Evolutionary conservation across 768 basidiomycete genomes (phyloP), one percentile per base, ranked within the genome.

Genomic region (Boletus reticuloceps): DNA sequence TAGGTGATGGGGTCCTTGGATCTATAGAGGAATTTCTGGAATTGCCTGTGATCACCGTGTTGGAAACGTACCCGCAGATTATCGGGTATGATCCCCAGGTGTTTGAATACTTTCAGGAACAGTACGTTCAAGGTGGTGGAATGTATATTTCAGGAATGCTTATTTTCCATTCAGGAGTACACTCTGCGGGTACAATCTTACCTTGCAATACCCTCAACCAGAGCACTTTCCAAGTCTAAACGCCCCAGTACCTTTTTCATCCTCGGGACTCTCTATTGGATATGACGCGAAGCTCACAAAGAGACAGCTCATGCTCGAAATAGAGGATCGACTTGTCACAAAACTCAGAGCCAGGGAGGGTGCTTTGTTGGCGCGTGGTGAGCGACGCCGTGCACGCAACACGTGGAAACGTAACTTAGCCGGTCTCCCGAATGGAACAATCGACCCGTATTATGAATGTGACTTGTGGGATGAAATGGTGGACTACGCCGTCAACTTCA

Each of bases 1-100:
- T 90, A 45, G 88, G 88, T 3, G 82, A 89, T 67, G 86, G 84
- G 6, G 69, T 81, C 10, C 72, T 88, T n/a, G 72, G 79, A 2
- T 74, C 78, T 16, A 69, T 63, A 36, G 73, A 74, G 44, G 77
- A 78, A 2, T 83, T 80, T 51, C 73, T 80, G 51, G 69, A 82
- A 29, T 58, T 83, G 0, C 82, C 88, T 22, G 78, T 83, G 25
- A 80, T 87, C 56, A 59, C 77, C 50, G 73, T 86, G 25, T 67
- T 89, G n/a, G 80, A 85, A 68, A 88, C 88, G 5, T 86, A 84
- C 64, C 88, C 88, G 7, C 88, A 89, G 63, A 70, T 89, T 39
- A 87, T 90, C 45, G 84, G 82, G 27, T 90, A 89, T 60, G 82
- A 89, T 59, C 71, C 74, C 19, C 77, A 79, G 9, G 84, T 86